Evolutionary conservation across 192 early-diverging fungal species (phyloP).

Genomic region (Dissophora ornata): DNA sequence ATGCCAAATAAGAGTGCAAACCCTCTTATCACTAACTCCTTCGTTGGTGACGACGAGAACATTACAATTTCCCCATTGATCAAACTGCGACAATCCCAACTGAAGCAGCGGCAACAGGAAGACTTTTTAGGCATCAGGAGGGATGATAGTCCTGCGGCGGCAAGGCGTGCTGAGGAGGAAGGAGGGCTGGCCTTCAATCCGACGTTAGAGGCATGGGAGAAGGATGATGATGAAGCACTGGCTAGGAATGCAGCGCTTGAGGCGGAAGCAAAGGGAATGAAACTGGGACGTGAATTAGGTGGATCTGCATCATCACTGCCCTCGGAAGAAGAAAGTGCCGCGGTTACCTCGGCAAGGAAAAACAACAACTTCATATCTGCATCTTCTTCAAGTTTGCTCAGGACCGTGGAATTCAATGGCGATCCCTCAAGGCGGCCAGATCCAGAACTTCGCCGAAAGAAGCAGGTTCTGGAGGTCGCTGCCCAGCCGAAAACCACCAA

Average conservation of each 20-base stretch:
- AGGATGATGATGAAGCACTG: conserved; percentile 40
- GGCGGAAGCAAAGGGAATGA: conserved; percentile 8
- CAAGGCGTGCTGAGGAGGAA: not conserved
- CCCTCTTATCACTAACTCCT: not conserved
- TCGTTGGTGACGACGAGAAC: not conserved
- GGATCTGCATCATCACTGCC: not conserved
- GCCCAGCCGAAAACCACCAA: too few species aligned
- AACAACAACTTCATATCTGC: not conserved
- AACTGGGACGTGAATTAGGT: not conserved
- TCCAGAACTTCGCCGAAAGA: conserved; percentile 12
- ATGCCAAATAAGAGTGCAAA: not conserved
- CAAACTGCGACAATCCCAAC: conserved; percentile 43
- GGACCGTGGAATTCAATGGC: conserved; percentile 28
- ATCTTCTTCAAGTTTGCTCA: conserved; percentile 19
- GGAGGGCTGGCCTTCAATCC: conserved; percentile 13
- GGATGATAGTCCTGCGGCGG: not conserved
- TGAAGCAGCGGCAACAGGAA: conserved; percentile 40
- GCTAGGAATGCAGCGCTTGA: conserved; percentile 46
- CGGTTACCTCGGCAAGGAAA: too few species aligned
- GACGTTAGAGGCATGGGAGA: conserved; percentile 33
- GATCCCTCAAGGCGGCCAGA: conserved; percentile 28
- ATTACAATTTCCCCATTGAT: conserved; percentile 18
- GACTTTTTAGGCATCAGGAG: conserved; percentile 39
- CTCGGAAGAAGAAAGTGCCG: too few species aligned
- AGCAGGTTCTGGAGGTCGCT: not conserved